Conservation (phyloP, 1,284 basidiomycete species). For the Apiotrichum brassicae region DNA sequence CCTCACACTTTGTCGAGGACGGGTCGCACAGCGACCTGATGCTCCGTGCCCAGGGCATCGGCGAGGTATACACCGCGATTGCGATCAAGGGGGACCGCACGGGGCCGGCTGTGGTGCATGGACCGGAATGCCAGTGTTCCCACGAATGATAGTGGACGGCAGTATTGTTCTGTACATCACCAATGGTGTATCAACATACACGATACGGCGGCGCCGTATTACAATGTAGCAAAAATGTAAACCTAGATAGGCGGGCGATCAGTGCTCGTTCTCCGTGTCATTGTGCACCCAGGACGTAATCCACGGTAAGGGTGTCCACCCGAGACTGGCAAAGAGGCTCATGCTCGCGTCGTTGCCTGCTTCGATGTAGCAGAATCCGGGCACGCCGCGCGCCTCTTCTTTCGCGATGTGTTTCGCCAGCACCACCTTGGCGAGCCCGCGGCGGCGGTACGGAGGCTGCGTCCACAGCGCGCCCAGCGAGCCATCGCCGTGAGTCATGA, state of each 20-base stretch:
- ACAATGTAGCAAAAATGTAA: neutral
- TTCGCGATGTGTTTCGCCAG: slow-evolving; percentile 12
- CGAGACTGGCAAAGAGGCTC: neutral
- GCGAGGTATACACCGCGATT: slow-evolving; percentile 18
- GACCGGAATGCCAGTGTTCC: too few species aligned
- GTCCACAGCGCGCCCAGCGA: slow-evolving; percentile 26
- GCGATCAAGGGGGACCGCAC: slow-evolving; percentile 3
- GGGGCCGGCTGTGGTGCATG: too few species aligned
- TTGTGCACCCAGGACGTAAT: slow-evolving; percentile 3
- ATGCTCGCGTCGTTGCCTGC: slow-evolving; percentile 2
- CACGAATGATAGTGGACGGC: too few species aligned
- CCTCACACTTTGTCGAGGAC: slow-evolving; percentile 15
- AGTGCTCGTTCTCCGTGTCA: too few species aligned
- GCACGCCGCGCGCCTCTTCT: neutral
- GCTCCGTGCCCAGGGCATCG: slow-evolving; percentile 15
- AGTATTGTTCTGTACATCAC: too few species aligned
- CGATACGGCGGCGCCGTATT: too few species aligned
- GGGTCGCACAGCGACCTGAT: slow-evolving; percentile 18
- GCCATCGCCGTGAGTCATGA: slow-evolving; percentile 24
- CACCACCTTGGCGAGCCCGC: slow-evolving; percentile 24
- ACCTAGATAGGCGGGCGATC: too few species aligned
- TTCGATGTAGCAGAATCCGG: neutral
- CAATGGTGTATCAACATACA: too few species aligned
- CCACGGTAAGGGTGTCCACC: slow-evolving; percentile 2
- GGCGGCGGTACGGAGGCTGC: slow-evolving; percentile 16